A percentile compares a stretch with the other conserved stretches of the same genome.
phyloP scores from a whole-genome alignment of 345 rosid species.

The Brassica cretica region DNA sequence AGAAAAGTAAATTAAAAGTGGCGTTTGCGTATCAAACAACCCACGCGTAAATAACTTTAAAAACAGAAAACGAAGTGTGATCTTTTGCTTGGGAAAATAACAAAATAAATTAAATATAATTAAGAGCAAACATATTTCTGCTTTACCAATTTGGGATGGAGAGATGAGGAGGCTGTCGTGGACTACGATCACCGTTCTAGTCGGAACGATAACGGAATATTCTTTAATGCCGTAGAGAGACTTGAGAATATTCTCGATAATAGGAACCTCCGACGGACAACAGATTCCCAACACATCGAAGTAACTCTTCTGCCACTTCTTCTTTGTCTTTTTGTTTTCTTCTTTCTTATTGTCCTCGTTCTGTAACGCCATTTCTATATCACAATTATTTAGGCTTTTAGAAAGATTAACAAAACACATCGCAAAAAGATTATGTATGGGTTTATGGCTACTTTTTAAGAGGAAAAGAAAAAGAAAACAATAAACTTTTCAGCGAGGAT shows the following conservation, averaged over 20 bases:
- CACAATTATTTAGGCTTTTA: not conserved
- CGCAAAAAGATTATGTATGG: not conserved
- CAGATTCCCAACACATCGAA: constrained; percentile 89
- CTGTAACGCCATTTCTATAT: constrained; percentile 19
- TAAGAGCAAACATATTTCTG: not conserved
- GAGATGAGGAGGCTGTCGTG: constrained; percentile 73
- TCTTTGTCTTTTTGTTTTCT: constrained; percentile 20
- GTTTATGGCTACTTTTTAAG: not conserved
- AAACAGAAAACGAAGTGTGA: not conserved
- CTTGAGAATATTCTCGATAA: constrained; percentile 66
- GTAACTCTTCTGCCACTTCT: constrained; percentile 70
- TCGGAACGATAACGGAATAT: constrained; percentile 67
- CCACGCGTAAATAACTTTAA: constrained; percentile 1
- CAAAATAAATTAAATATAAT: not conserved
- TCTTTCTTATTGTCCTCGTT: constrained; percentile 22
- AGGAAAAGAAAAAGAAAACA: not conserved
- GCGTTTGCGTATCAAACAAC: constrained; percentile 14
- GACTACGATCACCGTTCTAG: constrained; percentile 83
- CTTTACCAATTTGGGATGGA: constrained; percentile 75
- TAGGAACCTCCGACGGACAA: constrained; percentile 83
- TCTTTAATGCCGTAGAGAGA: constrained; percentile 72
- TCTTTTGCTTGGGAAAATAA: not conserved
- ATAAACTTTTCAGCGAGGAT: not conserved
- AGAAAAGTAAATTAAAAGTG: not conserved
- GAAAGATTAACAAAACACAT: not conserved